A percentile compares a stretch with the other conserved stretches of the same genome.
phyloP scores from a whole-genome alignment of 345 rosid genomes.

The Eucalyptus melliodora region DNA sequence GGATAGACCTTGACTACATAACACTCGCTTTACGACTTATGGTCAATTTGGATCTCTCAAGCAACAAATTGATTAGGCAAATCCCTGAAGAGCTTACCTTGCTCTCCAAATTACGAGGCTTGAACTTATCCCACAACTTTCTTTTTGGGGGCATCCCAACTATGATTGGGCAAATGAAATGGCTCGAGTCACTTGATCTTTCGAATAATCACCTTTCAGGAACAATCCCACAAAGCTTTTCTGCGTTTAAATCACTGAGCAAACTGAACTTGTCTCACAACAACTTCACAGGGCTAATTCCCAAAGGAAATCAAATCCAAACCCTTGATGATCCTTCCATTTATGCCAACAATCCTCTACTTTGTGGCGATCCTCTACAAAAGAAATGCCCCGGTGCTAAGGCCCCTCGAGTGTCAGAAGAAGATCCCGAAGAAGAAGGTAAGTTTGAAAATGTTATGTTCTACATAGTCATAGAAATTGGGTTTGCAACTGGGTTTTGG shows the following conservation, averaged over 20 bases:
- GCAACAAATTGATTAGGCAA: slow-evolving; percentile 1
- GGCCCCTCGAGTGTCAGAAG: too few relatives aligned
- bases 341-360: too few relatives aligned
- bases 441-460: too few relatives aligned
- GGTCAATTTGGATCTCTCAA: slow-evolving; percentile 4
- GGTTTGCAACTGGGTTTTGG: too few relatives aligned
- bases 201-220: not conserved
- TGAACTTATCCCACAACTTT: not conserved
- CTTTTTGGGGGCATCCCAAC: not conserved
- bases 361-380: too few relatives aligned
- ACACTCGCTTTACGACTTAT: not conserved
- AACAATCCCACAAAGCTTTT: not conserved
- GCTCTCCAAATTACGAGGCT: not conserved
- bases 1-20: not conserved
- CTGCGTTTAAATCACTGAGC: not conserved
- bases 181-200: not conserved
- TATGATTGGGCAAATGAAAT: not conserved
- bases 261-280: not conserved
- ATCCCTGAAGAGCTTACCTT: not conserved
- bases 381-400: too few relatives aligned
- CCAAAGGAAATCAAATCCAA: not conserved
- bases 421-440: too few relatives aligned
- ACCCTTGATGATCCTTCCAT: not conserved
- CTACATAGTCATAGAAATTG: too few relatives aligned
- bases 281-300: not conserved